phyloP scores from a whole-genome alignment of 1,284 basidiomycete species.

The Ustilago hordei region DNA sequence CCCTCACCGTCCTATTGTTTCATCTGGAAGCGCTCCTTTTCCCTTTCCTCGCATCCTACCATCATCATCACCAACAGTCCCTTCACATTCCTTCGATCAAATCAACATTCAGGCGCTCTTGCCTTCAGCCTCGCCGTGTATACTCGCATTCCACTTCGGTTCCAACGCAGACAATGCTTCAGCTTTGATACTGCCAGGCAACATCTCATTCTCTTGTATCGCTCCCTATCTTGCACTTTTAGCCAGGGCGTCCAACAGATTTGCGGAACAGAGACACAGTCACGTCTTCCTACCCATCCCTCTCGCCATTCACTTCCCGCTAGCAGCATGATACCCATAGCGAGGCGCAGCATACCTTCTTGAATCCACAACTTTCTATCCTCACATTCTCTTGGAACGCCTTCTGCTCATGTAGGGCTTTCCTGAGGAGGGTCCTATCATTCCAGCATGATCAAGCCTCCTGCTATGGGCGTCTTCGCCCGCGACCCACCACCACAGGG shows the following conservation, averaged over 20 bases:
- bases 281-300: too few species aligned
- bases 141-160: not conserved
- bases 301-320: not conserved
- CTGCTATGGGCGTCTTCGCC: slow-evolving; percentile 52
- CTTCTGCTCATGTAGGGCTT: not conserved
- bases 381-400: not conserved
- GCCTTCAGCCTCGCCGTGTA: not conserved
- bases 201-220: too few species aligned
- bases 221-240: too few species aligned
- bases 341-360: not conserved
- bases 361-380: not conserved
- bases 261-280: too few species aligned
- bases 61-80: slow-evolving; percentile 2
- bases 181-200: not conserved
- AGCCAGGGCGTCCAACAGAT: too few species aligned
- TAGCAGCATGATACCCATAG: slow-evolving; percentile 19
- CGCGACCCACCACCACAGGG: slow-evolving; percentile 35
- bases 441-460: slow-evolving; percentile 44
- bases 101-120: not conserved
- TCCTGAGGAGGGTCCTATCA: not conserved
- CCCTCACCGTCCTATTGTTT: not conserved
- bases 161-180: slow-evolving; percentile 3
- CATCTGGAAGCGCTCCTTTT: not conserved
- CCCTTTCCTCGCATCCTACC: slow-evolving; percentile 4
- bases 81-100: not conserved